Evolutionary conservation across 139 green algal species (phyloP), one percentile per base, ranked within the genome.

Genomic region (Chlorella sorokiniana): DNA sequence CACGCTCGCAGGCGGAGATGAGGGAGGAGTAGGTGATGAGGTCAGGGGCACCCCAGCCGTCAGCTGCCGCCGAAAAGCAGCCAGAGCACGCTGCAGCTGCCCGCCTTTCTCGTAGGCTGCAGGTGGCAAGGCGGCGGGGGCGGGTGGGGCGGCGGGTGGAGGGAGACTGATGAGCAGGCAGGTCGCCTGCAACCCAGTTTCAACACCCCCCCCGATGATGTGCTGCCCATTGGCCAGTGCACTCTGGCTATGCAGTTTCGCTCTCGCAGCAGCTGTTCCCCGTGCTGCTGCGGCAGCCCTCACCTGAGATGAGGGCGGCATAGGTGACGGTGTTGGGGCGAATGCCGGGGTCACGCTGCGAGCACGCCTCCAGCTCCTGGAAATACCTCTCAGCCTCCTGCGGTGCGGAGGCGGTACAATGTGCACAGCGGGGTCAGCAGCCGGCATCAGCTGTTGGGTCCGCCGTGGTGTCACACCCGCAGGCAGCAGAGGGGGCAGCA

Each of bases 11-110:
- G 35, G 89, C 86, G 6, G 76, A 81, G 6, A 92, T 64, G 20
- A 88, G 52, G 16, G 67, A 78, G 1, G 63, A 79, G 73, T 83
- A 91, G 8, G 86, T 91, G 75, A 91, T 91, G 45, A 86, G 40
- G 71, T 91, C 88, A n/a, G 88, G 83, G 88, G 59, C 35, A 91
- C 59, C 1, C 86, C 84, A 16, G 72, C 70, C 23, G 6, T 33
- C 69, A 88, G 69, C 86, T 91, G 91, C n/a, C 86, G 54, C 45
- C 76, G n/a, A 51, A 91, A 91, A 9, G 87, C 81, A 10, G 64
- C 62, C 23, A 91, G 69, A 23, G 87, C 87, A 38, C 68, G 78
- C 54, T 88, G 83, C 45, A 91, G 48, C 44, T 84, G 74, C 10
- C 87, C 77, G 16, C 81, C 88, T 42, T 86, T 86, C 64, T 88